Conservation (phyloP, 768 basidiomycete species). For the Russula emetica region DNA sequence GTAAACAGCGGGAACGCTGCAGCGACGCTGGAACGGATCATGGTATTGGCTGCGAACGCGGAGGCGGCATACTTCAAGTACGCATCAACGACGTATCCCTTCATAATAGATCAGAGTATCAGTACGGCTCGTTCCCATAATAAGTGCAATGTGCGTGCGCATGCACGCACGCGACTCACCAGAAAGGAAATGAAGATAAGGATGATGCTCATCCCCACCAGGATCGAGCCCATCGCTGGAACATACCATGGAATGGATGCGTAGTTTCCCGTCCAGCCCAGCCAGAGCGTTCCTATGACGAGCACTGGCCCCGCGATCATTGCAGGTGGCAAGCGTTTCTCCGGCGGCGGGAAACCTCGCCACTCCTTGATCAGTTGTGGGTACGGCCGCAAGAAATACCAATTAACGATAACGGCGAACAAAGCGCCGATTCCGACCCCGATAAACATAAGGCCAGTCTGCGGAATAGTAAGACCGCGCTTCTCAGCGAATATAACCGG, state of each 20-base stretch:
- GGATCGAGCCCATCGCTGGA: background rate
- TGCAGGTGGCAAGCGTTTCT: background rate
- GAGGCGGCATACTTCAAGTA: constrained; percentile 49
- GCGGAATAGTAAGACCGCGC: background rate
- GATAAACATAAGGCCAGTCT: background rate
- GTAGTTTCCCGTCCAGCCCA: background rate
- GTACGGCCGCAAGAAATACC: background rate
- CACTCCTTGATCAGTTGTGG: background rate
- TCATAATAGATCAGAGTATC: background rate
- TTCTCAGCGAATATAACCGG: background rate
- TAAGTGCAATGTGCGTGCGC: background rate
- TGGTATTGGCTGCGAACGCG: constrained; percentile 58
- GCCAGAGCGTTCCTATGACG: background rate
- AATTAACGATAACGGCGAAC: background rate
- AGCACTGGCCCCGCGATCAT: background rate
- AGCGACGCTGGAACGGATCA: constrained; percentile 52
- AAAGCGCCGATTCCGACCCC: background rate
- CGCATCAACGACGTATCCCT: constrained; percentile 57
- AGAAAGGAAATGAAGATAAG: constrained; percentile 54
- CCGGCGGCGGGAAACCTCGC: background rate
- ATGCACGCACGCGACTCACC: constrained; percentile 31
- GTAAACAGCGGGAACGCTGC: constrained; percentile 66
- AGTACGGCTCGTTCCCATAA: background rate
- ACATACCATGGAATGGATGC: background rate
- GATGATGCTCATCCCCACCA: background rate